These are phyloP conservation scores for Aspergillus nanangensis DNA, from an alignment of 495 filamentous ascomycete species.

Conservation along the genomic window DNA sequence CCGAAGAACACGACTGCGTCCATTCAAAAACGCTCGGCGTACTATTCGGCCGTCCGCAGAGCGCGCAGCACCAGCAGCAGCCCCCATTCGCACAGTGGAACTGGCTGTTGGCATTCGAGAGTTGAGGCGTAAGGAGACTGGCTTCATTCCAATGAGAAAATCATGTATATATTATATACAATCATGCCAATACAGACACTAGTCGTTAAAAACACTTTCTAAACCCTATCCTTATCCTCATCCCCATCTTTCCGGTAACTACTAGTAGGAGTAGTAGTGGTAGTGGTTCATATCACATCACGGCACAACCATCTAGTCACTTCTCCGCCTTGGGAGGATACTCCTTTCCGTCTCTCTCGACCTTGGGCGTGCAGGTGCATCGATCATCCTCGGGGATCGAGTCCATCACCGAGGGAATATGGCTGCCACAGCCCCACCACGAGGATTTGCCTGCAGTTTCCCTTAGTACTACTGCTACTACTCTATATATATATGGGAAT, in stretches of 20 bases:
- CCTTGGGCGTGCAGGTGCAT: slow-evolving; percentile 60
- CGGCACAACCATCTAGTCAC: slow-evolving; percentile 27
- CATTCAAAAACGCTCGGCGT: slow-evolving; percentile 3
- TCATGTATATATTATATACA: neutral
- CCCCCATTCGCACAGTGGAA: slow-evolving; percentile 15
- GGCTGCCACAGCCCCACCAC: slow-evolving; percentile 69
- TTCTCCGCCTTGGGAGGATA: slow-evolving; percentile 60
- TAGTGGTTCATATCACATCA: too few relatives aligned
- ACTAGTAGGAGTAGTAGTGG: too few relatives aligned
- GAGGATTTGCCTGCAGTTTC: too few relatives aligned
- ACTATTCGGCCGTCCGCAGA: neutral
- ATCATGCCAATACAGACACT: too few relatives aligned
- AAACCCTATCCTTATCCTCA: too few relatives aligned
- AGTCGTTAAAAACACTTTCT: too few relatives aligned
- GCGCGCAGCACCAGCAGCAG: slow-evolving; percentile 2
- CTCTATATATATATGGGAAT: slow-evolving; percentile 34
- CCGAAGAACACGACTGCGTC: slow-evolving; percentile 5
- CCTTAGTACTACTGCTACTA: too few relatives aligned
- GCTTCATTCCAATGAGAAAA: neutral
- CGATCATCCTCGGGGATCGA: slow-evolving; percentile 51
- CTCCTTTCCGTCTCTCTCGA: slow-evolving; percentile 53
- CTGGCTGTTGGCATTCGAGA: slow-evolving; percentile 20
- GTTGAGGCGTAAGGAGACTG: slow-evolving; percentile 12
- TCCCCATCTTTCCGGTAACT: too few relatives aligned
- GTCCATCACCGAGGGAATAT: slow-evolving; percentile 66